Conservation (phyloP, 2,329 filamentous ascomycete genomes). For the Nemania sp. region DNA sequence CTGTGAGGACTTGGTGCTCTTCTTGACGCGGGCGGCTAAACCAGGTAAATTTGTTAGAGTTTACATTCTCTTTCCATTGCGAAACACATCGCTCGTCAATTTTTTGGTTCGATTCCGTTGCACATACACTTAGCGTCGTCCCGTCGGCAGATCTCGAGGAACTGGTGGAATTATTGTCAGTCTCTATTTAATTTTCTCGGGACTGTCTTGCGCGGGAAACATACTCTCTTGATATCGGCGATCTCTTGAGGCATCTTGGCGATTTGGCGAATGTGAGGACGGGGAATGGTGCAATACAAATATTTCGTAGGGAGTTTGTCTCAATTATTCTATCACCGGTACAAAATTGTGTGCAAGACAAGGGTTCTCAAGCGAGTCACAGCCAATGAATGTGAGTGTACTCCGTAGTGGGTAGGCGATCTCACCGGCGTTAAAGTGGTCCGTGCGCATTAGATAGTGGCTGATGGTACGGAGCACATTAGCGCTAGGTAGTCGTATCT, state of each 20-base stretch:
- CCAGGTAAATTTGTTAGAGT: constrained; percentile 48
- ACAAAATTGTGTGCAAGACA: constrained; percentile 50
- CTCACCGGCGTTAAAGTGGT: too few species aligned
- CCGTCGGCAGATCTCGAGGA: constrained; percentile 99
- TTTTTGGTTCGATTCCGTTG: constrained; percentile 30
- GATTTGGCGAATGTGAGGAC: constrained; percentile 54
- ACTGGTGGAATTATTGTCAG: constrained; percentile 67
- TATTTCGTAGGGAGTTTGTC: constrained; percentile 34
- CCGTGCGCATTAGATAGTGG: neutral
- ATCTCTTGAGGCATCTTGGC: constrained; percentile 98
- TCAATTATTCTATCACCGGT: constrained; percentile 43
- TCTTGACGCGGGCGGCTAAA: constrained; percentile 91
- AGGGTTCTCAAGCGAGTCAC: constrained; percentile 41
- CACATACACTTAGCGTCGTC: constrained; percentile 99
- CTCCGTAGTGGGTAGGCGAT: neutral
- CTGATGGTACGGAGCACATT: too few species aligned
- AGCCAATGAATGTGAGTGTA: constrained; percentile 30
- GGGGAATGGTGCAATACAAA: constrained; percentile 35
- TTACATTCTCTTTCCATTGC: constrained; percentile 20
- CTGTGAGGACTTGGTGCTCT: constrained; percentile 88
- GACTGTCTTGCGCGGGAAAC: constrained; percentile 16
- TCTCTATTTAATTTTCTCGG: neutral
- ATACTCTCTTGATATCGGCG: constrained; percentile 92
- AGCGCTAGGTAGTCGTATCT: too few species aligned
- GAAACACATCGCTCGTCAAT: constrained; percentile 24